Base-by-base conservation (phyloP, 78 protist species). In the Neovahlkampfia damariscottae region DNA sequence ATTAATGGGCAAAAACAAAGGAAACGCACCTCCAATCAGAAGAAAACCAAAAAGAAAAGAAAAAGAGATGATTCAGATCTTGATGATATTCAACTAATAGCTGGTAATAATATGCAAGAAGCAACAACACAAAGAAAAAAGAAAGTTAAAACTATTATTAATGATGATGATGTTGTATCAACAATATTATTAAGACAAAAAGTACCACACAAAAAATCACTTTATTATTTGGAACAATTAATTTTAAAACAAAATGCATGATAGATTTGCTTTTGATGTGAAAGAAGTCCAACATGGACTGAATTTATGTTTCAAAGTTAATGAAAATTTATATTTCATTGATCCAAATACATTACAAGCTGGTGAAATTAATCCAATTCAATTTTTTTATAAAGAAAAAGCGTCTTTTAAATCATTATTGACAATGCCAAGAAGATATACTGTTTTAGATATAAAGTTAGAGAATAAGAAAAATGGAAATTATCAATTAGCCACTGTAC, bases 191-290 rank as follows among this genome's bases (percentile, higher is more conserved):
- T 50, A 19, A 50, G 99, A n/a, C 99, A 97, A 68, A 88, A 89
- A 78, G 98, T 91, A 31, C 82, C 74, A 39, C 98, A 97, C 86
- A 93, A 93, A 81, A 78, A 94, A 28, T 94, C 98, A 4, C 90
- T 97, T 77, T 86, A 77, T 67, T 87, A 66, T 69, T 79, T 97
- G 32, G 99, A 97, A 79, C 99, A 95, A 86, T 75, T 95, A 50
- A 95, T 97, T 71, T 73, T 97, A 41, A 92, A 91, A 89, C 85
- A 62, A 80, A n/a, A 85, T 87, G n/a, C 96, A 93, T 74, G 8
- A 38, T 4, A 19, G 19, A 50, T 72, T 83, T 31, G 70, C 87
- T 29, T 39, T 72, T 29, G 77, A 75, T 75, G 89, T 94, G 78
- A 32, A 50, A 8, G 94, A 89, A 77, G 31, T 8, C 37, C 80